A percentile compares a stretch with the other conserved stretches of the same genome.
phyloP scores from a whole-genome alignment of 768 basidiomycete genomes.

The Lactifluus rugatus region DNA sequence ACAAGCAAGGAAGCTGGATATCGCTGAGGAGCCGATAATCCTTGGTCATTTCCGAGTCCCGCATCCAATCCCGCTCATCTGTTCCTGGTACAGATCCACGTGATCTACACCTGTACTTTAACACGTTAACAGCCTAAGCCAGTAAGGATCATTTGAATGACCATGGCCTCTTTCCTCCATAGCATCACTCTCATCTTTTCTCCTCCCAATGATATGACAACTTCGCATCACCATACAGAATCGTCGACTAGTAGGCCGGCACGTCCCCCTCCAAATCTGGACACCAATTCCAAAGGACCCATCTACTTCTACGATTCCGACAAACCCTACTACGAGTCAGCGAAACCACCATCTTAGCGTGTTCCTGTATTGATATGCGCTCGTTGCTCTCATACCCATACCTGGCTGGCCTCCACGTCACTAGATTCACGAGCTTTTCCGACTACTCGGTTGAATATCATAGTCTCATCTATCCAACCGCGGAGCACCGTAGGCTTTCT shows the following conservation, averaged over 20 bases:
- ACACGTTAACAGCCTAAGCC: too few species aligned
- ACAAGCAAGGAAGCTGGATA: neutral
- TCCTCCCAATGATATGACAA: neutral
- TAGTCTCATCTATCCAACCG: constrained; percentile 10
- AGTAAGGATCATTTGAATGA: too few species aligned
- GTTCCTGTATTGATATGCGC: neutral
- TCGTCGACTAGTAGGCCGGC: neutral
- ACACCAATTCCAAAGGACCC: neutral
- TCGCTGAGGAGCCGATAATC: neutral
- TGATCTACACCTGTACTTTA: too few species aligned
- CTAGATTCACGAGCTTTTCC: constrained; percentile 18
- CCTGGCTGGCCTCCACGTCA: neutral
- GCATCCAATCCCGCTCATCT: too few species aligned
- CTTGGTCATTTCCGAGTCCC: too few species aligned
- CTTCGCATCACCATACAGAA: neutral
- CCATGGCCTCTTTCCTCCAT: neutral
- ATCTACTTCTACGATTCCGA: constrained; percentile 12
- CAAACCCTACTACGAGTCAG: constrained; percentile 14
- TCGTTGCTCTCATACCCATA: neutral
- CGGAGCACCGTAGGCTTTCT: constrained; percentile 16
- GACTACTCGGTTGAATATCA: constrained; percentile 8
- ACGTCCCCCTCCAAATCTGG: neutral
- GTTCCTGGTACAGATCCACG: too few species aligned
- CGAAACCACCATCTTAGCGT: neutral
- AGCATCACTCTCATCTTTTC: neutral